Conservation (phyloP, 805 yeast species). For the Pichia eremophila region DNA sequence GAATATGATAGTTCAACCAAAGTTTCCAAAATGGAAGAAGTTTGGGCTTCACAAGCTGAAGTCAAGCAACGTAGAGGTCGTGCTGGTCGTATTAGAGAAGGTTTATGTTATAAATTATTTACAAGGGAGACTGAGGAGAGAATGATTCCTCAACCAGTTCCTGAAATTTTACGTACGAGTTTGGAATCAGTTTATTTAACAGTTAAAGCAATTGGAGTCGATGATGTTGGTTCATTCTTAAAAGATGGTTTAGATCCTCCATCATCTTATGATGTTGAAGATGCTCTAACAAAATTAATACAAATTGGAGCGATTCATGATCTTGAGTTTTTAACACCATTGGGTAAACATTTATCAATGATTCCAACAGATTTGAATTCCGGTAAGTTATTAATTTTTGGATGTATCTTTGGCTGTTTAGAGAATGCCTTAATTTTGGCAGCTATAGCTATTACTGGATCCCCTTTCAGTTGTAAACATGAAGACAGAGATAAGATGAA, state of each 20-base stretch:
- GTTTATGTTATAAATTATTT: conserved; percentile 73
- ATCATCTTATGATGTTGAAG: conserved; percentile 35
- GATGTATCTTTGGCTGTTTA: conserved; percentile 75
- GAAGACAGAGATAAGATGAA: conserved; percentile 63
- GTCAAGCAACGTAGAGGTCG: conserved; percentile 89
- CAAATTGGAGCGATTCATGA: conserved; percentile 63
- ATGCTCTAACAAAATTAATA: conserved; percentile 42
- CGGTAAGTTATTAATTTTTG: conserved; percentile 72
- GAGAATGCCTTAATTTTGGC: conserved; percentile 76
- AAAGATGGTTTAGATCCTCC: conserved; percentile 81
- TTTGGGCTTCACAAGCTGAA: conserved; percentile 88
- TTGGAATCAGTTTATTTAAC: conserved; percentile 74
- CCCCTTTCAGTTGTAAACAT: conserved; percentile 55
- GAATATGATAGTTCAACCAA: conserved; percentile 60
- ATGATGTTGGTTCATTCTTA: conserved; percentile 60
- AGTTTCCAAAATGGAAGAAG: conserved; percentile 63
- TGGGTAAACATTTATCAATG: conserved; percentile 72
- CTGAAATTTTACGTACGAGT: conserved; percentile 81
- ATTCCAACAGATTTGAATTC: conserved; percentile 82
- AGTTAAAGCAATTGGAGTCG: conserved; percentile 83
- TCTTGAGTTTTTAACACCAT: conserved; percentile 44
- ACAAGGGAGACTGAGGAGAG: conserved; percentile 48
- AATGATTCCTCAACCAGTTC: conserved; percentile 70
- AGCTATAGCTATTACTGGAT: conserved; percentile 61
- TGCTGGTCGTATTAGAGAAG: conserved; percentile 90